phyloP scores from a whole-genome alignment of 1,139 yeast species.

The Diutina neorugosa region DNA sequence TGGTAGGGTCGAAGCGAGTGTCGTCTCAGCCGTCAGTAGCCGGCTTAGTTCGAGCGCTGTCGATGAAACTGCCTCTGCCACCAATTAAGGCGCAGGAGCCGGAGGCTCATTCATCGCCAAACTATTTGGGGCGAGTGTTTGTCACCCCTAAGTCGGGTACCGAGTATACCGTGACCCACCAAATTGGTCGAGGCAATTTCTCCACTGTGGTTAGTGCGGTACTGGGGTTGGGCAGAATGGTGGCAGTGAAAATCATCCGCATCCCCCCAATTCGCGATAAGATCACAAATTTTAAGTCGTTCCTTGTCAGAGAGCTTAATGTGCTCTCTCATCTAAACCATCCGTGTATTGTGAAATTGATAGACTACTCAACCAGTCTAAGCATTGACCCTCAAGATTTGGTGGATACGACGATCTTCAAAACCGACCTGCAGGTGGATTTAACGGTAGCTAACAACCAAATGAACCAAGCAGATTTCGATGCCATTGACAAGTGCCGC shows the following conservation, averaged over 20 bases:
- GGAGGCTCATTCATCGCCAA: not conserved
- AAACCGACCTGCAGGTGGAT: not conserved
- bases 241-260: constrained; percentile 31
- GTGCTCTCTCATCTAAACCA: constrained; percentile 39
- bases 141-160: constrained; percentile 10
- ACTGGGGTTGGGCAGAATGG: constrained; percentile 20
- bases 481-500: constrained; percentile 17
- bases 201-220: constrained; percentile 34
- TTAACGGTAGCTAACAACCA: not conserved
- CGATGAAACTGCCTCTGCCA: constrained; percentile 7
- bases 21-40: not conserved
- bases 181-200: constrained; percentile 49
- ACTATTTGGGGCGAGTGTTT: constrained; percentile 12
- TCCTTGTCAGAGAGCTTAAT: constrained; percentile 63
- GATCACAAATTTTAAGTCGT: constrained; percentile 42
- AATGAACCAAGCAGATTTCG: constrained; percentile 8
- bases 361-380: constrained; percentile 19
- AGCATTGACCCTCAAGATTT: constrained; percentile 4
- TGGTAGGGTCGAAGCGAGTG: constrained; percentile 8
- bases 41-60: not conserved
- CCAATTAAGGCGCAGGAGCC: constrained; percentile 6
- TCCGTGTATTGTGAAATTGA: constrained; percentile 26
- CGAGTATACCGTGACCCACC: constrained; percentile 15
- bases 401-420: not conserved
- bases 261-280: constrained; percentile 20